Evolutionary conservation across 164 flowering plant species (phyloP).

Genomic region (Pachysandra terminalis): DNA sequence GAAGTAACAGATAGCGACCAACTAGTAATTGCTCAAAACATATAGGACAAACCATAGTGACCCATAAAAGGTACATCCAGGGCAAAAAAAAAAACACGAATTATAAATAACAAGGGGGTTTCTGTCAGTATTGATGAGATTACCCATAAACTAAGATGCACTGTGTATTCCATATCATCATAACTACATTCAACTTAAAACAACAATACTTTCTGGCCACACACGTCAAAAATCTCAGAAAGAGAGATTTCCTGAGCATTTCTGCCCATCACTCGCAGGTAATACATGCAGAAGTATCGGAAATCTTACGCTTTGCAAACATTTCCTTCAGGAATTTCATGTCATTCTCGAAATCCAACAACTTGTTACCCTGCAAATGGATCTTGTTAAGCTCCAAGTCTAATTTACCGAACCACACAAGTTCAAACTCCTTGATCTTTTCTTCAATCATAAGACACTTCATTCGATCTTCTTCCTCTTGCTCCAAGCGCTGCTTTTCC

Average conservation of each 20-base stretch:
- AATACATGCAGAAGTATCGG: conserved; percentile 7
- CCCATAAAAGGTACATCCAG: too few species aligned
- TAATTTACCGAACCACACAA: conserved; percentile 22
- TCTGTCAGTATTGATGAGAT: too few species aligned
- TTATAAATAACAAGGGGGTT: too few species aligned
- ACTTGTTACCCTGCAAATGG: conserved; percentile 18
- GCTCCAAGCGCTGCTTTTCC: conserved; percentile 46
- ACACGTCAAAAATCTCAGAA: not conserved
- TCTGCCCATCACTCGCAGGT: not conserved
- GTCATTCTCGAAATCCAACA: conserved; percentile 23
- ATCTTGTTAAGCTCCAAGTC: conserved; percentile 19
- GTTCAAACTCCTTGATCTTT: conserved; percentile 33
- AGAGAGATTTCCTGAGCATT: not conserved
- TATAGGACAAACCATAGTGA: too few species aligned
- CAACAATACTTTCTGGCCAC: too few species aligned
- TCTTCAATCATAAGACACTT: conserved; percentile 33
- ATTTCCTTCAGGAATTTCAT: conserved; percentile 30
- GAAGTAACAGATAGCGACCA: too few species aligned
- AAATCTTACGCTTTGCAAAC: conserved; percentile 19
- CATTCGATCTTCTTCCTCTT: conserved; percentile 60
- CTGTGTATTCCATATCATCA: not conserved
- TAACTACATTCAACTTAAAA: not conserved
- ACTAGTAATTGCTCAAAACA: too few species aligned
- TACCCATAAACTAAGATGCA: too few species aligned
- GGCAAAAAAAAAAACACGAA: too few species aligned